Percentiles rank a stretch among this genome's conserved stretches.
phyloP scores from a whole-genome alignment of 2,329 filamentous ascomycete genomes.

The Tolypocladium tundrense region DNA sequence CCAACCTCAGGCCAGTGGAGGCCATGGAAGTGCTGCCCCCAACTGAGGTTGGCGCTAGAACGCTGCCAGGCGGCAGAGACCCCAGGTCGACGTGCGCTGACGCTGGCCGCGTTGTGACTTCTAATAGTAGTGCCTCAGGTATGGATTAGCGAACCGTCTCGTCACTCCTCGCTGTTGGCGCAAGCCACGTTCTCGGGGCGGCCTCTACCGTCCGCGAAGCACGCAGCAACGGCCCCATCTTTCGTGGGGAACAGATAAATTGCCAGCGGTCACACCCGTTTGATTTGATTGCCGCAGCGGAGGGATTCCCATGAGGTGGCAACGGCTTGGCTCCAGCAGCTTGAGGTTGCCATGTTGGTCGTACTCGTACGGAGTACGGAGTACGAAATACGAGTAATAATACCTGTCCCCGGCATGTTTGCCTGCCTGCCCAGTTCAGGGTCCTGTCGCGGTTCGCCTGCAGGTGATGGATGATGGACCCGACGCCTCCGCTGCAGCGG shows the following conservation, averaged over 20 bases:
- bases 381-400: too few relatives aligned
- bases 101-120: not conserved
- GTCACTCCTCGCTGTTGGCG: not conserved
- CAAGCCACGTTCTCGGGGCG: not conserved
- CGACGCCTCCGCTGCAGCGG: not conserved
- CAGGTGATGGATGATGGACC: not conserved
- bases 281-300: not conserved
- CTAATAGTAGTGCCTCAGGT: too few relatives aligned
- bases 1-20: not conserved
- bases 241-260: not conserved
- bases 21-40: not conserved
- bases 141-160: not conserved
- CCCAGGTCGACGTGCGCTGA: not conserved
- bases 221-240: not conserved
- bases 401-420: not conserved
- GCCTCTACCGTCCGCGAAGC: not conserved
- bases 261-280: not conserved
- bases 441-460: not conserved
- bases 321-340: too few relatives aligned
- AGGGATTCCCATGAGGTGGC: not conserved
- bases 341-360: too few relatives aligned
- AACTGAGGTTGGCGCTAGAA: not conserved
- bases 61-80: not conserved
- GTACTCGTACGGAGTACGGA: too few relatives aligned
- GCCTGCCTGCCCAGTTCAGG: not conserved